Percentiles rank a stretch among this genome's conserved stretches.
Evolutionary conservation across 805 yeast species (phyloP).

Genomic region (Candida stauntonica): DNA sequence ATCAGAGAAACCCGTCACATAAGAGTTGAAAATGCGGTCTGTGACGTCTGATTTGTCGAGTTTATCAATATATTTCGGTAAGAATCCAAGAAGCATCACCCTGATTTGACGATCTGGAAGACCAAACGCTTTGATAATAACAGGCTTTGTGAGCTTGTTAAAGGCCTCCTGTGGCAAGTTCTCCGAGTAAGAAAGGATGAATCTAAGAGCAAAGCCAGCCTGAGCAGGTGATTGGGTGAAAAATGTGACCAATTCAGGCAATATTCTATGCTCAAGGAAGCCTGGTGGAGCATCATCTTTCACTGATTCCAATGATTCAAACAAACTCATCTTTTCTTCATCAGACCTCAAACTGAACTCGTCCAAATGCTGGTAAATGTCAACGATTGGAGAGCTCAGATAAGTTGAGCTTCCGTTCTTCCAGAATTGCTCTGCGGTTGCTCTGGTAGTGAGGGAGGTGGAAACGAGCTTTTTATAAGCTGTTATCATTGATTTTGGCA

Average conservation of each 20-base stretch:
- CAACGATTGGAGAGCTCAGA: slow-evolving; percentile 43
- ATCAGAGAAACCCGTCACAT: slow-evolving; percentile 82
- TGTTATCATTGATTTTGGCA: slow-evolving; percentile 34
- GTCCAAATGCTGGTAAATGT: slow-evolving; percentile 47
- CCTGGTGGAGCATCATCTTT: slow-evolving; percentile 42
- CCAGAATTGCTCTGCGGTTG: slow-evolving; percentile 29
- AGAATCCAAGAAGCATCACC: slow-evolving; percentile 58
- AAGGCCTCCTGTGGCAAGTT: slow-evolving; percentile 34
- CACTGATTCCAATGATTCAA: slow-evolving; percentile 34
- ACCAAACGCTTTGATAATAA: slow-evolving; percentile 57
- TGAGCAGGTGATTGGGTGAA: slow-evolving; percentile 29
- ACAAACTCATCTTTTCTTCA: slow-evolving; percentile 47
- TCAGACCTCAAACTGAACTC: slow-evolving; percentile 51
- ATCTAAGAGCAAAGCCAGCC: slow-evolving; percentile 26
- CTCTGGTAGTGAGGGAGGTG: slow-evolving; percentile 35
- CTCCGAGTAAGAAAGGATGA: slow-evolving; percentile 30
- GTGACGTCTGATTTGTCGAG: slow-evolving; percentile 61
- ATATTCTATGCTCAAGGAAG: slow-evolving; percentile 51
- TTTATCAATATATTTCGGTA: slow-evolving; percentile 49
- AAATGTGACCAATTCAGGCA: slow-evolving; percentile 65
- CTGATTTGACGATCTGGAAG: slow-evolving; percentile 76
- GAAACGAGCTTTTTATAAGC: slow-evolving; percentile 38
- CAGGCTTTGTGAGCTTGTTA: slow-evolving; percentile 47
- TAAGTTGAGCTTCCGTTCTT: slow-evolving; percentile 24
- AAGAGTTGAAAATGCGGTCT: slow-evolving; percentile 59